Base-by-base conservation (phyloP, 495 filamentous ascomycete species). In the Penicillium odoratum region DNA sequence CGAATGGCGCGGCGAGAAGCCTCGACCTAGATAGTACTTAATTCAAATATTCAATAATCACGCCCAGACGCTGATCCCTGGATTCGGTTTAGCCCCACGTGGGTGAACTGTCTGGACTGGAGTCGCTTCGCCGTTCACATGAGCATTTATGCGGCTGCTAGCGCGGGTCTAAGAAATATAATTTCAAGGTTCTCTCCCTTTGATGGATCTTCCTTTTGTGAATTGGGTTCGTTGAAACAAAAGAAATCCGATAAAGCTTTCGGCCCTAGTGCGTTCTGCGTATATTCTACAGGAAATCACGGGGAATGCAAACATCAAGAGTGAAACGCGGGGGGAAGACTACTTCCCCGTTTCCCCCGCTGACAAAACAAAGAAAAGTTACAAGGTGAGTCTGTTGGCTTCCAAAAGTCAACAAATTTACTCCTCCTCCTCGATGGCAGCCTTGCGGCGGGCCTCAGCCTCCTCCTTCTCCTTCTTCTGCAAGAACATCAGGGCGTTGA, bases 381-480 rank as follows among this genome's bases (percentile, higher is more conserved):
- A 48, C 53, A 34, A 31, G 42, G 29, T 16, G 18, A 4, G 51
- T 42, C 36, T 44, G 28, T 48, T 16, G 28, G 8, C 7, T 31
- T 29, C 2, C 3, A 30, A 31, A 46, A 21, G 10, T 48, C 46
- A 48, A 42, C 30, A 53, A 21, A 63, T 71, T 75, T 78, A 78
- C 69, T 83, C 78, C 29, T 69, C 63, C 15, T 79, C 78, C 66
- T 78, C 76, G 28, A 77, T 58, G 65, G 74, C 76, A 34, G 69
- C 71, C 56, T 73, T 72, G 61, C 69, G 75, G 63, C 80, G 79
- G 56, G 75, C 75, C 63, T 86, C 83, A 48, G 73, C 76, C 73
- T 88, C 86, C 71, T 86, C 84, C 61, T 80, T 71, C 74, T 82
- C 83, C 68, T 83, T 80, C 74, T 78, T 78, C 71, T 87, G 80